These are phyloP conservation scores for Marasmius sp. DNA, from an alignment of 1,284 basidiomycete genomes.

Conservation along the genomic window DNA sequence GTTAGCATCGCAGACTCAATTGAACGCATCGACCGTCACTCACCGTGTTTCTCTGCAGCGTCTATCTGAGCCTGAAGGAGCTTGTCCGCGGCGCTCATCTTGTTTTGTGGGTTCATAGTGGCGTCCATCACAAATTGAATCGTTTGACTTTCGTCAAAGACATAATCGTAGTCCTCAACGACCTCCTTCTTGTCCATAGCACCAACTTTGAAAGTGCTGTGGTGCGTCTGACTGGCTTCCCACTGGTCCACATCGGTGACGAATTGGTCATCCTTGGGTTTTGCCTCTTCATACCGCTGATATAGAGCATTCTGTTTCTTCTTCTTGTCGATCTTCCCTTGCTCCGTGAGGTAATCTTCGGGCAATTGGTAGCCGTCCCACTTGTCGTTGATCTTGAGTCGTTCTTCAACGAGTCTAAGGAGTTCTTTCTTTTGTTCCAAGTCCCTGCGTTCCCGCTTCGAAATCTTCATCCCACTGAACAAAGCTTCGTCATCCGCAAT, in stretches of 20 bases:
- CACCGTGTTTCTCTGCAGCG: constrained; percentile 88
- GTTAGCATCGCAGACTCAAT: constrained; percentile 7
- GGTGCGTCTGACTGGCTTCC: constrained; percentile 90
- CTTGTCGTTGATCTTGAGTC: constrained; percentile 90
- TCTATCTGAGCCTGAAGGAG: constrained; percentile 87
- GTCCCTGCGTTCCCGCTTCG: constrained; percentile 80
- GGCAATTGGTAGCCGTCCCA: constrained; percentile 93
- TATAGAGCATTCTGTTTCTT: constrained; percentile 94
- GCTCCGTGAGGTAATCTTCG: constrained; percentile 97
- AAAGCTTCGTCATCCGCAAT: constrained; percentile 90
- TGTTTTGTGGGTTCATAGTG: constrained; percentile 64
- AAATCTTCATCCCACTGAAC: constrained; percentile 86
- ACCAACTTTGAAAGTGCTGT: constrained; percentile 86
- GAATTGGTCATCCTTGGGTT: constrained; percentile 87
- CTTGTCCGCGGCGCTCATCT: constrained; percentile 85
- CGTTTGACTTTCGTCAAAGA: constrained; percentile 96
- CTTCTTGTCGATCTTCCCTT: constrained; percentile 98
- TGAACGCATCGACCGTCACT: constrained; percentile 23
- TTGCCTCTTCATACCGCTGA: constrained; percentile 91
- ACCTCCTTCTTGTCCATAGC: constrained; percentile 85
- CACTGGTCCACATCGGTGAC: constrained; percentile 96
- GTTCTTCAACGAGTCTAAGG: constrained; percentile 89
- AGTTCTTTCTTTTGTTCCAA: constrained; percentile 93
- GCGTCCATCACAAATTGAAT: constrained; percentile 94
- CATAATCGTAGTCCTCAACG: constrained; percentile 91